Base-by-base conservation (phyloP, 148 eudicot species). In the Camellia granthamiana region DNA sequence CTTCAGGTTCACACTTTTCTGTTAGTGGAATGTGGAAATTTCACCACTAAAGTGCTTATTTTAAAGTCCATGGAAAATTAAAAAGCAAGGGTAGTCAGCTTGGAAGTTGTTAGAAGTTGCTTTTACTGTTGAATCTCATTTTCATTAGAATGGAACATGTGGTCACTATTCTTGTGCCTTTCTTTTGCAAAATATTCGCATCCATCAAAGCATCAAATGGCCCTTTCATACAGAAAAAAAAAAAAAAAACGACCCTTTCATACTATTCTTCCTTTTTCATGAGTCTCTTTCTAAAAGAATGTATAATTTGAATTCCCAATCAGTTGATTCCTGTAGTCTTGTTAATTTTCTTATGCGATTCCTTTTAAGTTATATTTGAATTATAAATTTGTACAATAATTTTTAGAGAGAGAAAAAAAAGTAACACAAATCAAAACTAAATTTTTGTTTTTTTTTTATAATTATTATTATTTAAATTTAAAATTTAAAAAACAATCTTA, bases 1-100 rank as follows among this genome's bases (percentile, higher is more conserved):
- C 80, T 80, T 62, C 74, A 61, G 6, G 49, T 79, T 80, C 73
- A 76, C 85, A 70, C 83, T 76, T 84, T 13, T 12, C 42, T n/a
- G 1, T 54, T 43, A 3, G 68, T 74, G 64, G 74, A 81, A 56
- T 75, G 23, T 41, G 78, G 51, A 55, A 56, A 19, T 62, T 59
- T 49, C 52, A 46, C 15, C 3, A 55, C 9, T n/a, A 6, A 66
- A 44, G 19, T 72, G 21, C 30, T 60, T 7, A 9, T 72, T 63
- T 59, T 13, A 7, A 13, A 5, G 1, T 30, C 56, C 14, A 71
- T 47, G 19, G 5, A 55, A 16, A 51, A 49, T 30, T 30, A 49
- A 49, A 49, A 49, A 49, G 0, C 7, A 4, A 49, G 3, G 4
- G 78, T 60, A 13, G 78, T 60, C 21, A 14, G 16, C 61, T 60